Base-by-base conservation (phyloP, 352 stramenopile genomes). In the Peronospora destructor region DNA sequence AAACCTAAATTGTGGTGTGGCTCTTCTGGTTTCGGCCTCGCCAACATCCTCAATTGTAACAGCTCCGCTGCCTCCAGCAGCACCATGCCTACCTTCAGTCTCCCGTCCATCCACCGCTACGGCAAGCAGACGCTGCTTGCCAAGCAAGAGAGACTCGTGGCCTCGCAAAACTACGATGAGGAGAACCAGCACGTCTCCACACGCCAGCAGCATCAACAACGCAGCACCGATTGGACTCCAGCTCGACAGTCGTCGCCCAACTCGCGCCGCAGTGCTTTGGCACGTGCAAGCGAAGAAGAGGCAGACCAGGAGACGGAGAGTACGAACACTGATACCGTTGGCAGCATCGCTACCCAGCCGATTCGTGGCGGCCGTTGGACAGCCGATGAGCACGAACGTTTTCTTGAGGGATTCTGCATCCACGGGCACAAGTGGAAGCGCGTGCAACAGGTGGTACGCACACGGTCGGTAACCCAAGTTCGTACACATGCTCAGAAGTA, bases 371-470 rank as follows among this genome's bases (percentile, higher is more conserved):
- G 84, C 0, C 78, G 84, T 17, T 94, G 84, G 84, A 91, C 77
- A 1, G 76, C 76, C 0, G 82, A 94, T 26, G 84, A 94, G 51
- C 81, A 94, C 51, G 81, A 94, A 35, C 81, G 84, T 3, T 94
- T 94, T 49, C 55, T 94, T 7, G 72, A 83, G 17, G 84, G 84
- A 26, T 94, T 94, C 56, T 76, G 76, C 48, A 81, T 91, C 53
- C 80, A 92, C 39, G 84, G 84, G 16, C 81, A 94, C 71, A 92
- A 94, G 66, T 94, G 84, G 84, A 94, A 94, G 61, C 81, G 84
- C 29, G 84, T 94, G 41, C 84, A 94, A 52, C 82, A 92, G 47
- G 81, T 94, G 9, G 84, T 94, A 3, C 79, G 81, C 55, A 91
- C 80, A 26, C 71, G 84, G n/a, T 92, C 84, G 0, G 84, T 94